Base-by-base conservation (phyloP, 2,329 filamentous ascomycete species). In the Xylariaceae sp. region DNA sequence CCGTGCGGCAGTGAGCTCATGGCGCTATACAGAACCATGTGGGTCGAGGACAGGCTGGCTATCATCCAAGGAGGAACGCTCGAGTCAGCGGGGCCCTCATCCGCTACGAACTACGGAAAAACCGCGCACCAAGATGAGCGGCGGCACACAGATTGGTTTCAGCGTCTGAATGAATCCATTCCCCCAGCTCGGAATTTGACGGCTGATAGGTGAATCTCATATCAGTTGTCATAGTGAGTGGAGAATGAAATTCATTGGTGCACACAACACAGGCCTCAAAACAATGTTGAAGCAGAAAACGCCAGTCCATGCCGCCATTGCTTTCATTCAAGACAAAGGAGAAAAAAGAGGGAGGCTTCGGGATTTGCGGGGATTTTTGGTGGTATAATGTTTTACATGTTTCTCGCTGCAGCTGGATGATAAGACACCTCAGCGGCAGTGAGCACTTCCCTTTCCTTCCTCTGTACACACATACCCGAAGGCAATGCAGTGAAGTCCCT, bases 401-500 rank as follows among this genome's bases (percentile, higher is more conserved):
- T 54, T 40, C 47, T 53, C 41, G 19, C 48, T 41, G 51, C 30
- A 7, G 21, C 10, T 16, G 39, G 49, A 49, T 34, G 46, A 34
- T 36, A 30, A 15, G 12, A 42, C 47, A 52, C 45, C 56, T 26
- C 36, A 37, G 21, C 39, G 6, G 43, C 49, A 50, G 45, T 34
- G 16, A 48, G 44, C 51, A 5, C 55, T 63, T 67, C 63, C 63
- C 54, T 46, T 51, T 64, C 61, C 63, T 55, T 66, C 65, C 68
- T 68, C 63, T 64, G 62, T 67, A 66, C 65, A 67, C 61, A 64
- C 50, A 60, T 58, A 63, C 61, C 63, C 61, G 54, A 65, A 65
- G 66, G 66, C 65, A 59, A 68, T 68, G 67, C 63, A 62, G 63
- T 61, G 58, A 63, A 59, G 57, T 56, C 59, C 51, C 56, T 58